Evolutionary conservation across 225 moss, liverwort and hornwort genomes (phyloP), one percentile per base, ranked within the genome.

Genomic region (Pleurozium schreberi): DNA sequence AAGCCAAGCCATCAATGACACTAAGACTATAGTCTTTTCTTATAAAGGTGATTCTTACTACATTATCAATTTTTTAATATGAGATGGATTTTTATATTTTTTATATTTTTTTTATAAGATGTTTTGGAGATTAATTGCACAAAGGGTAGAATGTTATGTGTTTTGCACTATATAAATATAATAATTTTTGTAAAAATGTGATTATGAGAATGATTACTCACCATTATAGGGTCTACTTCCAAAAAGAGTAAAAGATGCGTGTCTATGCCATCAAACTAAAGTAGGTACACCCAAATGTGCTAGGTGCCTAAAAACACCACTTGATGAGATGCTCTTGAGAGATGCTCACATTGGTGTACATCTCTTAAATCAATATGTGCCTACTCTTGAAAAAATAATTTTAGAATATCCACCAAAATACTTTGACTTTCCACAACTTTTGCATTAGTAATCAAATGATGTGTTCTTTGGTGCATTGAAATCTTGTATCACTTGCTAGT

Each of bases 271-370:
- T 74, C 18, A 74, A 30, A 75, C 4, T 31, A 47, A 31, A 2
- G 5, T 49, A 19, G 3, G 7, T 4, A 75, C 19, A 11, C 1
- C 20, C 8, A 21, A 34, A 34, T 20, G 8, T 0, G 2, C 2
- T 0, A 34, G 0, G 4, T 49, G 20, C 3, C 19, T 75, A 8
- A 50, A 33, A 49, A 2, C 21, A 14, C 21, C 5, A 36, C 22
- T 52, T 52, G 2, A 23, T 76, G 34, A 50, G 8, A 34, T 75
- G 22, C 0, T 22, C 14, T n/a, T n/a, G n/a, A n/a, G 34, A 50
- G 8, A 34, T 75, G 22, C 0, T 22, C 14, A 76, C 9, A 14
- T 52, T 52, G 52, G 14, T 23, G 9, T 52, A 52, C 33, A 75
- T 75, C 33, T 75, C 75, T 12, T 33, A 50, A 33, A 50, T 20